These are phyloP conservation scores for Eucalyptus erythrocorys DNA, from an alignment of 345 rosid species.

Conservation along the genomic window DNA sequence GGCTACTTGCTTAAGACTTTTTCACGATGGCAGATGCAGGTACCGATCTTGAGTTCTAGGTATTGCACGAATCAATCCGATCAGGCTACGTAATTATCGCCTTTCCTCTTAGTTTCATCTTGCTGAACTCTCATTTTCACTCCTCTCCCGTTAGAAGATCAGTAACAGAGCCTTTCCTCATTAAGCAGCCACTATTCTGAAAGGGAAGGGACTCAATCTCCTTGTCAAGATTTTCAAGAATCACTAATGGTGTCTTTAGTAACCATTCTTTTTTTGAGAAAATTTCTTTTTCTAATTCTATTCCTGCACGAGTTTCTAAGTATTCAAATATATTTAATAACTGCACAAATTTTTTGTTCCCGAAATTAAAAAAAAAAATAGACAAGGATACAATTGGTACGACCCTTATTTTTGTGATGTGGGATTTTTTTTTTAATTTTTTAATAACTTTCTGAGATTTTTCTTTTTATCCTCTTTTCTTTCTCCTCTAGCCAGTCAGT, in stretches of 20 bases:
- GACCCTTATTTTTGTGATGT: neutral
- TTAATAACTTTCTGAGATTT: no score
- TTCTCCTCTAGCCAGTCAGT: no score
- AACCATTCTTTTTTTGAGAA: no score
- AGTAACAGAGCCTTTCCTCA: neutral
- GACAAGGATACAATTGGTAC: no score
- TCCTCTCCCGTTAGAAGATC: neutral
- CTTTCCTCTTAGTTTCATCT: neutral
- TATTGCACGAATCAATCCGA: neutral
- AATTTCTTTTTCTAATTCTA: no score
- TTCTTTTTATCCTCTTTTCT: no score
- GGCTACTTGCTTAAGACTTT: neutral
- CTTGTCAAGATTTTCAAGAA: neutral
- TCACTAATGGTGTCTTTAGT: neutral
- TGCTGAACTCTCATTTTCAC: neutral
- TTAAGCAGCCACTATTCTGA: neutral
- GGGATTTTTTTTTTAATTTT: no score
- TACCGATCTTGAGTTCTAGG: neutral
- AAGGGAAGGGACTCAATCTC: neutral
- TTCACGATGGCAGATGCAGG: neutral
- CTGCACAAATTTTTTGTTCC: no score
- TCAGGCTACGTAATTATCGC: neutral
- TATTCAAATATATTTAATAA: no score
- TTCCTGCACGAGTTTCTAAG: fast-evolving
- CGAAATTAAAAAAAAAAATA: no score